Evolutionary conservation across 805 yeast species (phyloP), one percentile per base, ranked within the genome.

Genomic region (Jamesozyma spencerorum): DNA sequence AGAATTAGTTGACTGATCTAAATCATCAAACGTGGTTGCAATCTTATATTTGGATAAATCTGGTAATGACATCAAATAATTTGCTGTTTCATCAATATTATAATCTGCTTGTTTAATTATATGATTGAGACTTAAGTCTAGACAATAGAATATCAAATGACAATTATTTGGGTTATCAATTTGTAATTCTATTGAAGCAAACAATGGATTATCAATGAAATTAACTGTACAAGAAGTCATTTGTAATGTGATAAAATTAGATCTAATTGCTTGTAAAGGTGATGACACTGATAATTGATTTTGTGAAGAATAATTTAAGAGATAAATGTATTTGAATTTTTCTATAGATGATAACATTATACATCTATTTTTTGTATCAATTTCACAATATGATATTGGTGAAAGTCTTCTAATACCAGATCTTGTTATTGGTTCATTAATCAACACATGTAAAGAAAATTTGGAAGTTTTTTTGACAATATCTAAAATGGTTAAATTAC

Each of bases 101-200:
- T 70, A n/a, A 71, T 54, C 61, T 62, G 69, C 47, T 38, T 69
- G 69, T 42, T 71, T 72, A 1, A 82, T 68, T 2, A 88, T 73
- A 55, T 81, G 83, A 53, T 88, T 88, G 36, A 90, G 64, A 1
- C 97, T 96, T 31, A 85, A 70, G 57, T 92, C 97, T 19, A 88
- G 63, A 53, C 85, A 90, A 62, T 90, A 90, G 55, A 75, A 82
- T 3, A 75, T 72, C 39, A 90, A 64, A 22, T 53, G 48, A 37
- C 63, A 68, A 20, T 19, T 19, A 6, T 19, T 11, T 5, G 18
- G 18, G n/a, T 20, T 17, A 4, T 14, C 5, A 7, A 75, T 70
- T 39, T 75, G 81, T 6, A 74, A 62, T 54, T 90, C 97, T 6
- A 92, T 61, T 0, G 88, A 71, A 0, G 86, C 94, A 71, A 88